Evolutionary conservation across 768 basidiomycete species (phyloP).

Genomic region (Amylocystis lapponica): DNA sequence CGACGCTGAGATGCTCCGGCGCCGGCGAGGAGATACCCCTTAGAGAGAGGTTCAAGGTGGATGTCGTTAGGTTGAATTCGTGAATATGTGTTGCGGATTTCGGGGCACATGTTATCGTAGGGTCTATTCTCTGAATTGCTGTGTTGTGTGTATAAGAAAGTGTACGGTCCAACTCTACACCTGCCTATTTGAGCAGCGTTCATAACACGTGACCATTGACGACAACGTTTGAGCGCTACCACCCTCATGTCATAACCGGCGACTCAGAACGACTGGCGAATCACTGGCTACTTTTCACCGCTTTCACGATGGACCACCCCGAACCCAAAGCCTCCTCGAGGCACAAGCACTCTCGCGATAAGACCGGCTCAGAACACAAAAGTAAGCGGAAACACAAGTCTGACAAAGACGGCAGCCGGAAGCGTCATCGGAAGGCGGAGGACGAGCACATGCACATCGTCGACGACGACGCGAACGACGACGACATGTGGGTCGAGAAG

Average conservation of each 20-base stretch:
- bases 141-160: too few species aligned
- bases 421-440: slow-evolving; percentile 29
- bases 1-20: slow-evolving; percentile 29
- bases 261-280: too few species aligned
- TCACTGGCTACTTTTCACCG: too few species aligned
- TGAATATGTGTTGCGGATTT: not conserved
- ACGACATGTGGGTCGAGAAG: slow-evolving; percentile 85
- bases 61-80: slow-evolving; percentile 4
- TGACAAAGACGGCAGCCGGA: slow-evolving; percentile 34
- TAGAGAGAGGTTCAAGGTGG: slow-evolving; percentile 12
- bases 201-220: too few species aligned
- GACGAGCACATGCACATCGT: slow-evolving; percentile 41
- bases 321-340: slow-evolving; percentile 22
- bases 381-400: slow-evolving; percentile 52
- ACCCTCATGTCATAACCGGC: too few species aligned
- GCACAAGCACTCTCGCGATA: slow-evolving; percentile 31
- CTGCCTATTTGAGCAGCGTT: too few species aligned
- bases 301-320: slow-evolving; percentile 20
- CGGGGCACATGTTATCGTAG: too few species aligned
- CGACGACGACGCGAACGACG: slow-evolving; percentile 71
- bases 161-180: too few species aligned
- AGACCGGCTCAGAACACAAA: slow-evolving; percentile 36
- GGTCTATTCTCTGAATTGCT: too few species aligned
- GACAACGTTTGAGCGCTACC: too few species aligned
- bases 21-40: slow-evolving; percentile 5